Evolutionary conservation across 176 grass and related monocot genomes (phyloP).

Genomic region (Rhynchospora pubera): DNA sequence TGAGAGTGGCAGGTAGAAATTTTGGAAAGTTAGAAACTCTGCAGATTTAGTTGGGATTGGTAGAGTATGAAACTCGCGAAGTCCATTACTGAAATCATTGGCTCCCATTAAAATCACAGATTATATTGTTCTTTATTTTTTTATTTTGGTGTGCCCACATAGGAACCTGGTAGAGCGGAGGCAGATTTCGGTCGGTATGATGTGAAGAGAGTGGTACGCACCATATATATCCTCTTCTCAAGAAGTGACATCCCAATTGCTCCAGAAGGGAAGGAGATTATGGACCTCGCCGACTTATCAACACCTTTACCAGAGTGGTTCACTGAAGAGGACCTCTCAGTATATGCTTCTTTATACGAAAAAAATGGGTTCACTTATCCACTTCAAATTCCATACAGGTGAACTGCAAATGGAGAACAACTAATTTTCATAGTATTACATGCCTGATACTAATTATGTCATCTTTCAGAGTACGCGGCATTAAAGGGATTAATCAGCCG

Average conservation of each 20-base stretch:
- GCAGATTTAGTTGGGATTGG: no score
- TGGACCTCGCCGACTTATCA: constrained; percentile 43
- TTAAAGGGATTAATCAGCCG: background rate
- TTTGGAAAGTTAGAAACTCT: background rate
- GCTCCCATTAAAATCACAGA: background rate
- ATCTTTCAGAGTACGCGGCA: background rate
- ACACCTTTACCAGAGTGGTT: constrained; percentile 55
- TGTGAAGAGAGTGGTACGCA: constrained; percentile 40
- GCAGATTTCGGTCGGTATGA: constrained; percentile 60
- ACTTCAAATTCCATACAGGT: constrained; percentile 69
- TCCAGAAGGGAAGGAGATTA: constrained; percentile 26
- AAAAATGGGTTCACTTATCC: constrained; percentile 60
- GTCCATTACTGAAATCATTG: background rate
- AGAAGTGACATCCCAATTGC: constrained; percentile 55
- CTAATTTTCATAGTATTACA: background rate
- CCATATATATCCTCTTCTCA: constrained; percentile 68
- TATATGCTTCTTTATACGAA: constrained; percentile 39
- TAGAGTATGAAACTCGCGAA: background rate
- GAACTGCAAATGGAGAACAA: background rate
- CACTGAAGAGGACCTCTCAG: constrained; percentile 42
- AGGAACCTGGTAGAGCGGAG: constrained; percentile 59
- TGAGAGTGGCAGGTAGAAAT: background rate
- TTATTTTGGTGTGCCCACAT: background rate
- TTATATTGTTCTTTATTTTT: background rate
- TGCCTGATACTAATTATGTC: background rate